These are phyloP conservation scores for Porphyrellus sp. DNA, from an alignment of 1,284 basidiomycete species.

Conservation along the genomic window DNA sequence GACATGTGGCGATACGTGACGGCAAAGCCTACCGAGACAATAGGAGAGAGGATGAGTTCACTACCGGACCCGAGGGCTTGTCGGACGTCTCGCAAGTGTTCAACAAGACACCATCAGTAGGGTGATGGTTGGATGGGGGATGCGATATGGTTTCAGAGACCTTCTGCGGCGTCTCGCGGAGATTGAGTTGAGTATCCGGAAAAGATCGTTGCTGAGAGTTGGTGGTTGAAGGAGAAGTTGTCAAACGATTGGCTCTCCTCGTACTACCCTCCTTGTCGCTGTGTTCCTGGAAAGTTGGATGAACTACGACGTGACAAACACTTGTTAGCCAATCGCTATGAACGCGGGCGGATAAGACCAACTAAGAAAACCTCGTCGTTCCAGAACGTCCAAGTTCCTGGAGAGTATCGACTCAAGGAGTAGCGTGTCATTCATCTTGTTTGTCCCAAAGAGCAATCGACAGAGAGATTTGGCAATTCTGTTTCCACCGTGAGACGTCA, in stretches of 20 bases:
- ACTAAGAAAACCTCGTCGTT: background rate
- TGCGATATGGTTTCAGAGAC: background rate
- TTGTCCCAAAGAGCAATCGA: background rate
- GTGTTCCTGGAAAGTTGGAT: background rate
- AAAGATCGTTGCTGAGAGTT: background rate
- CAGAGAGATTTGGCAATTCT: slow-evolving; percentile 2
- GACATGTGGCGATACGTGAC: background rate
- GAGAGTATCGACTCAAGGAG: background rate
- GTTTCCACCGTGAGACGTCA: background rate
- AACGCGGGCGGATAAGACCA: background rate
- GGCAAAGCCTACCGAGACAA: background rate
- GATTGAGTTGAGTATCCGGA: background rate
- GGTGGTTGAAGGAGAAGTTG: background rate
- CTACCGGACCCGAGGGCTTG: too few relatives aligned
- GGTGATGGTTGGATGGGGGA: background rate
- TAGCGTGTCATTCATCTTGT: background rate
- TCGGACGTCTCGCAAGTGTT: background rate
- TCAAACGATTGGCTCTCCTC: too few relatives aligned
- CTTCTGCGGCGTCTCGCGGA: background rate
- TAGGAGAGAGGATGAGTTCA: background rate
- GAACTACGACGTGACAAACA: background rate
- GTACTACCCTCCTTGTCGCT: background rate
- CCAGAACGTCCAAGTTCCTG: background rate
- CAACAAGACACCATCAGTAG: background rate
- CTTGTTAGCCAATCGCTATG: background rate